Conservation (phyloP, 2,329 filamentous ascomycete species). For the Alternaria atra region DNA sequence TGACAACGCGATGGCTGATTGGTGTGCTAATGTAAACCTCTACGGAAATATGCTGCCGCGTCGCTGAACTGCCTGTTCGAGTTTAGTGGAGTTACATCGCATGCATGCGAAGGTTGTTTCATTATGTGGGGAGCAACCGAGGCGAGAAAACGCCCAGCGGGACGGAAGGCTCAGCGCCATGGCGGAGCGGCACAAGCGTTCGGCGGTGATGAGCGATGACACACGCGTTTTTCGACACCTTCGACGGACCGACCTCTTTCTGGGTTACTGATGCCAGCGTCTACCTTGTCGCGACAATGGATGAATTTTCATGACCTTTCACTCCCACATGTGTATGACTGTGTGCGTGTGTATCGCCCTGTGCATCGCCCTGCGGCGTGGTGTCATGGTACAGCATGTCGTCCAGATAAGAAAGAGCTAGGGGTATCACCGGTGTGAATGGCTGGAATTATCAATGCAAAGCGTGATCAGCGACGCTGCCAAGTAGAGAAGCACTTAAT, state of each 20-base stretch:
- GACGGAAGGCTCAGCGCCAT: constrained; percentile 25
- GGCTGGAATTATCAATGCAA: constrained; percentile 7
- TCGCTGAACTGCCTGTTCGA: constrained; percentile 28
- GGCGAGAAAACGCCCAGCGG: constrained; percentile 16
- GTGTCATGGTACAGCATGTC: constrained; percentile 8
- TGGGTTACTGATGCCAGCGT: not conserved
- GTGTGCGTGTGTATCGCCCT: not conserved
- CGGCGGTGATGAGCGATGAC: constrained; percentile 2
- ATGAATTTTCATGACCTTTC: not conserved
- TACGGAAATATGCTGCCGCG: constrained; percentile 1
- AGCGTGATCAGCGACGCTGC: constrained; percentile 31
- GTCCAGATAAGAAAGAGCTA: constrained; percentile 29
- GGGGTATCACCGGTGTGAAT: constrained; percentile 14
- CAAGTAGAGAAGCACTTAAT: constrained; percentile 38
- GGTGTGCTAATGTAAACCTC: not conserved
- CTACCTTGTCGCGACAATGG: not conserved
- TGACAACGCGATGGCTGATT: not conserved
- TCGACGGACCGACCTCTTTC: not conserved
- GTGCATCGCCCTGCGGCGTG: not conserved
- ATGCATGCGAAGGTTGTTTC: constrained; percentile 11
- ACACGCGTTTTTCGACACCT: not conserved
- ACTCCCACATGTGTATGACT: not conserved
- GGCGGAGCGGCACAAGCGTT: constrained; percentile 16
- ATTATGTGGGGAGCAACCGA: constrained; percentile 20
- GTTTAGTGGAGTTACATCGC: constrained; percentile 18